phyloP scores from a whole-genome alignment of 148 eudicot genomes.

The Rhododendron henanense region DNA sequence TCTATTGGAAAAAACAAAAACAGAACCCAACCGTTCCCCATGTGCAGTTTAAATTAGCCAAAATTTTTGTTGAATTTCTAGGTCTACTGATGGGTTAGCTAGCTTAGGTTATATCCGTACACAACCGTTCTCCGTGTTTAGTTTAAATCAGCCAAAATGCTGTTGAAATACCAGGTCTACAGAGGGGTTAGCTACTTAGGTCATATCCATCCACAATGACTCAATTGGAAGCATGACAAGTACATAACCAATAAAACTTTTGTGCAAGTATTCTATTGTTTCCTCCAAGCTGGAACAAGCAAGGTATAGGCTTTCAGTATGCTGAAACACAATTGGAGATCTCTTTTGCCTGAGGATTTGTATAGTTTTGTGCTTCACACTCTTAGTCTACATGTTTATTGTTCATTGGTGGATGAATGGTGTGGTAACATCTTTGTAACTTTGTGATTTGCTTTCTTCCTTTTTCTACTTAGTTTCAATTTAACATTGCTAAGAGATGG shows the following conservation, averaged over 20 bases:
- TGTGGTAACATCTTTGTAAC: not conserved
- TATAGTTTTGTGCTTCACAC: conserved; percentile 53
- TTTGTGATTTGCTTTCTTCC: not conserved
- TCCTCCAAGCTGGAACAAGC: not conserved
- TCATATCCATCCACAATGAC: not conserved
- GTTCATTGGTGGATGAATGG: conserved; percentile 2
- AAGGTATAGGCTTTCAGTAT: not conserved
- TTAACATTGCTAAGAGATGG: not conserved
- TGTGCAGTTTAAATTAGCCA: not conserved
- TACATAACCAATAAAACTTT: not conserved
- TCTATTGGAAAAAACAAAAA: not conserved
- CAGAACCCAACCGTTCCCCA: not conserved
- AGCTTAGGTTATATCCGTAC: not conserved
- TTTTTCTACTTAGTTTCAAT: not conserved
- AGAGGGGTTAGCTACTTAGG: not conserved
- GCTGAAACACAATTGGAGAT: not conserved
- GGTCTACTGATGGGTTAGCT: not conserved
- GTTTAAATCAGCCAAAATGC: not conserved
- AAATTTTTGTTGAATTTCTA: not conserved
- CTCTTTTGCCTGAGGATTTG: conserved; percentile 62
- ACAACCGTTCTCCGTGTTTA: not conserved
- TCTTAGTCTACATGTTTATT: conserved; percentile 27
- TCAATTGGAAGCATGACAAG: not conserved
- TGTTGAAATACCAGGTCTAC: not conserved
- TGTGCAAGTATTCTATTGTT: not conserved